Percentiles rank a stretch among this genome's conserved stretches.
Evolutionary conservation across 306 rosid genomes (phyloP).

Genomic region (Casuarina cunninghamiana): DNA sequence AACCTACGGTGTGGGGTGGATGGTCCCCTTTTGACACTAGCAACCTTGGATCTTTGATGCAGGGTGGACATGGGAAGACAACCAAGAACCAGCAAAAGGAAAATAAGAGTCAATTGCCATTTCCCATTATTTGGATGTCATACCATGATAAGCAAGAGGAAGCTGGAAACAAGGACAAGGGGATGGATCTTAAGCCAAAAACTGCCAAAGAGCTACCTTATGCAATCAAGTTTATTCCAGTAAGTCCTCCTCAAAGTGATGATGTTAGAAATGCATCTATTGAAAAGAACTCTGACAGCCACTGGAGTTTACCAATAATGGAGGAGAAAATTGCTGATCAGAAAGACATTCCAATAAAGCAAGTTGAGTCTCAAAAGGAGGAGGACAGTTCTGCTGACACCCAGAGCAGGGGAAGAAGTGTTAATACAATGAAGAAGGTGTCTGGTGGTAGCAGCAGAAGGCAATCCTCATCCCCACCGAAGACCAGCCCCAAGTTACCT

Average conservation of each 20-base stretch:
- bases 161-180: slow-evolving; percentile 23
- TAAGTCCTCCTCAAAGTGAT: slow-evolving; percentile 14
- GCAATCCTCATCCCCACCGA: slow-evolving; percentile 39
- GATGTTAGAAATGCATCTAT: background rate
- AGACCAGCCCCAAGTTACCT: slow-evolving; percentile 47
- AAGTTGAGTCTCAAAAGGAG: slow-evolving; percentile 31
- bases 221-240: slow-evolving; percentile 26
- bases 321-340: slow-evolving; percentile 16
- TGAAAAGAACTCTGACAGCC: slow-evolving; percentile 8
- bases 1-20: slow-evolving; percentile 42
- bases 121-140: slow-evolving; percentile 74
- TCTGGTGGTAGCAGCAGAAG: slow-evolving; percentile 14
- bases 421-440: slow-evolving; percentile 19
- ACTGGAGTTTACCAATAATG: background rate
- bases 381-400: slow-evolving; percentile 25
- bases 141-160: slow-evolving; percentile 38
- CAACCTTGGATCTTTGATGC: slow-evolving; percentile 16
- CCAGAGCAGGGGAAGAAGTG: slow-evolving; percentile 20
- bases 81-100: slow-evolving; percentile 20
- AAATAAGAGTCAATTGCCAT: slow-evolving; percentile 36
- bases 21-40: slow-evolving; percentile 49
- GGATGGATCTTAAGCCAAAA: slow-evolving; percentile 9
- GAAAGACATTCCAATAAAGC: slow-evolving; percentile 45
- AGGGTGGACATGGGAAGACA: slow-evolving; percentile 33
- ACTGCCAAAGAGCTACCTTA: slow-evolving; percentile 28